phyloP scores from a whole-genome alignment of 192 early-diverging fungal species.

The Coemansia reversa region DNA sequence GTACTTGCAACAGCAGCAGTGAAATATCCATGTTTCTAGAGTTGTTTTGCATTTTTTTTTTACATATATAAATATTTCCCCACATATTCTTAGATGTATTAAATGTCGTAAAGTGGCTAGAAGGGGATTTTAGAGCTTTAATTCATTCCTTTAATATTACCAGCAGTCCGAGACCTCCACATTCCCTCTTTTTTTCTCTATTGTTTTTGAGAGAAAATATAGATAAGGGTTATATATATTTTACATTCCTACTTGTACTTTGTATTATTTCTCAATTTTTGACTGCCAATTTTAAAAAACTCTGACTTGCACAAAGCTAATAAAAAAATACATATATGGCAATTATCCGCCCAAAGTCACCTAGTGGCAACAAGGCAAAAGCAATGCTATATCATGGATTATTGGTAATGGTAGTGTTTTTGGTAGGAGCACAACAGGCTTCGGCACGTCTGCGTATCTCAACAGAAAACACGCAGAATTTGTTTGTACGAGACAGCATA shows the following conservation, averaged over 20 bases:
- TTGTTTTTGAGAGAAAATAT: not conserved
- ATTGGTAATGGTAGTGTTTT: not conserved
- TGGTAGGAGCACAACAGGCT: not conserved
- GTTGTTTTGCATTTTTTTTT: conserved; percentile 2
- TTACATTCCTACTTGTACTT: not conserved
- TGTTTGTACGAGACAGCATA: not conserved
- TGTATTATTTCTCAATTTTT: not conserved
- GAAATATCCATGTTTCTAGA: no score
- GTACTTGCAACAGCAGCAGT: no score
- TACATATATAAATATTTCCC: not conserved
- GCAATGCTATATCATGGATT: not conserved
- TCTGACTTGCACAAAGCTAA: not conserved
- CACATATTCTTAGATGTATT: not conserved
- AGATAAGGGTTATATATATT: not conserved
- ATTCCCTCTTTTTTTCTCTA: not conserved
- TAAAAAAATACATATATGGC: not conserved
- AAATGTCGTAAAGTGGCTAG: no score
- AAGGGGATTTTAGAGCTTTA: no score
- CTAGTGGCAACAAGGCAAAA: not conserved
- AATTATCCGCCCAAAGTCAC: not conserved
- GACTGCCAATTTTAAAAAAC: not conserved
- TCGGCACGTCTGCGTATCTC: conserved; percentile 1
- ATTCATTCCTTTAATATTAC: no score
- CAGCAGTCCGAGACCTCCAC: not conserved
- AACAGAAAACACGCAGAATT: not conserved